phyloP scores from a whole-genome alignment of 257 asterid species.

The Orobanche coerulescens region DNA sequence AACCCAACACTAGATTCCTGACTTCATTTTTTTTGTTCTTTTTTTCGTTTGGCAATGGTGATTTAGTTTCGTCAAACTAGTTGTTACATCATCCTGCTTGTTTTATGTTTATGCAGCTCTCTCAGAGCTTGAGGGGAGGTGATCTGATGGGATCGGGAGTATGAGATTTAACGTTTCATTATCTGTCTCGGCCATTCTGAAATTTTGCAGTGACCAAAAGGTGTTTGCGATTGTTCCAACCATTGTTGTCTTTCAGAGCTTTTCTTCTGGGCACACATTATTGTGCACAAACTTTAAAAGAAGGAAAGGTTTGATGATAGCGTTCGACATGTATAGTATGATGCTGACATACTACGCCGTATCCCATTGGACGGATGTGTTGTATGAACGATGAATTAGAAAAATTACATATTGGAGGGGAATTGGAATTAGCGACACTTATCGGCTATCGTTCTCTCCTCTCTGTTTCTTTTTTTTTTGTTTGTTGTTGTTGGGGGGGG shows the following conservation, averaged over 20 bases:
- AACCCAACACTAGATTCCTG: background rate
- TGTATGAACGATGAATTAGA: slow-evolving; percentile 9
- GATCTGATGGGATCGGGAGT: slow-evolving; percentile 18
- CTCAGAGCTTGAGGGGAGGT: slow-evolving; percentile 25
- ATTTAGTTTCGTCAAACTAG: slow-evolving; percentile 9
- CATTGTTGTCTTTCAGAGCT: slow-evolving; percentile 6
- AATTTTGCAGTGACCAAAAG: slow-evolving; percentile 35
- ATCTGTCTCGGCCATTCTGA: slow-evolving; percentile 18
- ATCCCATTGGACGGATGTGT: slow-evolving; percentile 20
- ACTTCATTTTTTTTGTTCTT: slow-evolving; percentile 6
- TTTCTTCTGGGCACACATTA: slow-evolving; percentile 9
- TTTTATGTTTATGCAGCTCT: slow-evolving; percentile 14
- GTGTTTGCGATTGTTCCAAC: slow-evolving; percentile 27
- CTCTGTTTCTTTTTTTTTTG: no score
- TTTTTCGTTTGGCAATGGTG: background rate
- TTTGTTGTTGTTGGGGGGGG: no score
- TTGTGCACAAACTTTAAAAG: slow-evolving; percentile 20
- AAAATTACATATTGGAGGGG: no score
- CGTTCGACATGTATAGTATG: slow-evolving; percentile 18
- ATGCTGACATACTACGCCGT: slow-evolving; percentile 8
- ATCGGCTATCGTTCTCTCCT: no score
- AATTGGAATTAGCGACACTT: no score
- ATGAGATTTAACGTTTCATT: background rate
- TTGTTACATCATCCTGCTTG: background rate
- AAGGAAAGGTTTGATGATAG: slow-evolving; percentile 24